Percentiles rank a stretch among this genome's conserved stretches.
phyloP scores from a whole-genome alignment of 2,329 filamentous ascomycete genomes.

The Aureobasidium sp. region DNA sequence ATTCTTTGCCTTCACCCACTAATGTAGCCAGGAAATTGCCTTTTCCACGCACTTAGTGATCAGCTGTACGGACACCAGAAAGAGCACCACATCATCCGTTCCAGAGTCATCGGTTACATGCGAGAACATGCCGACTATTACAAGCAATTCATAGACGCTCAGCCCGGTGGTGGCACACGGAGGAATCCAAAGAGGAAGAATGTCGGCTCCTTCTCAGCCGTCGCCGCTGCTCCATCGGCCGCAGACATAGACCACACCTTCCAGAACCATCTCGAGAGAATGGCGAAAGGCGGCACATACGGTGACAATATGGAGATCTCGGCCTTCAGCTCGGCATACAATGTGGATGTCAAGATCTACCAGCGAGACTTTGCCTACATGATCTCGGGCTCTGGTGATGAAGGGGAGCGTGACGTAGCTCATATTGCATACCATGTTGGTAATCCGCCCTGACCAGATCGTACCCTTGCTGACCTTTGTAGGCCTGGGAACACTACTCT shows the following conservation, averaged over 20 bases:
- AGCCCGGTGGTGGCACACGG: conserved; percentile 46
- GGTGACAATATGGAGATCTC: conserved; percentile 61
- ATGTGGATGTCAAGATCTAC: conserved; percentile 56
- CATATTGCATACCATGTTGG: conserved; percentile 59
- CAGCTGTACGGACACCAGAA: conserved; percentile 56
- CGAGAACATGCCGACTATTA: conserved; percentile 52
- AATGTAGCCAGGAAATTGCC: conserved; percentile 51
- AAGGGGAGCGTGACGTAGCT: conserved; percentile 29
- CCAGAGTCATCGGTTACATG: conserved; percentile 54
- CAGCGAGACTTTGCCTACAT: conserved; percentile 45
- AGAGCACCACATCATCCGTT: conserved; percentile 51
- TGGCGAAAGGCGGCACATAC: conserved; percentile 53
- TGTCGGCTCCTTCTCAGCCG: conserved; percentile 39
- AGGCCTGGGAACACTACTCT: conserved; percentile 60
- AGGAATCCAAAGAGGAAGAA: conserved; percentile 52
- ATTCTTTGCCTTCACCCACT: conserved; percentile 13
- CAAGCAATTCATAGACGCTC: conserved; percentile 54
- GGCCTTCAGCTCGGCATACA: conserved; percentile 55
- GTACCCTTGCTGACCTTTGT: conserved; percentile 17
- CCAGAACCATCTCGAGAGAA: conserved; percentile 49
- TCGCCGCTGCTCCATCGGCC: conserved; percentile 40
- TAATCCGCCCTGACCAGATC: conserved; percentile 14
- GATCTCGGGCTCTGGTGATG: conserved; percentile 35
- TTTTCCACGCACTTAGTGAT: conserved; percentile 60
- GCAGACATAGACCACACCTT: conserved; percentile 47